These are phyloP conservation scores for Blastobotrys mokoenaii DNA, from an alignment of 805 yeast genomes.

Conservation along the genomic window DNA sequence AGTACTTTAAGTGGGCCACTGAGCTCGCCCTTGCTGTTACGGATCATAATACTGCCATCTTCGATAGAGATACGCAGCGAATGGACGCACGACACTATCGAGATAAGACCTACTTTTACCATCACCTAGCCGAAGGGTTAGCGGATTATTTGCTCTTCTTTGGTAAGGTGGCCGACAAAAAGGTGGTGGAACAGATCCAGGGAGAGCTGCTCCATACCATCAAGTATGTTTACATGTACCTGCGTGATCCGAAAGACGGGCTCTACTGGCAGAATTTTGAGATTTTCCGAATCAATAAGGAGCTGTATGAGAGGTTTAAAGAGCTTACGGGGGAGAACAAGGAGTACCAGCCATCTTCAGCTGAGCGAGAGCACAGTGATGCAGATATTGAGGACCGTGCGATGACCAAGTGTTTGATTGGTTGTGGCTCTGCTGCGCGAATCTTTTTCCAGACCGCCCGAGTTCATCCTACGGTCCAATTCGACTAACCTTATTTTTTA, in stretches of 20 bases:
- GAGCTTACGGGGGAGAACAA: constrained; percentile 49
- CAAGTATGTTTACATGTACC: constrained; percentile 47
- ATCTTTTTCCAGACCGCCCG: constrained; percentile 62
- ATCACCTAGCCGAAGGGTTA: constrained; percentile 56
- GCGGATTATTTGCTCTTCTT: constrained; percentile 53
- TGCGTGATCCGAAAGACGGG: constrained; percentile 50
- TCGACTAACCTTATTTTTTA: not conserved
- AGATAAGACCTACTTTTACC: constrained; percentile 55
- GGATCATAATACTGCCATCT: constrained; percentile 46
- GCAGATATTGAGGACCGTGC: constrained; percentile 30
- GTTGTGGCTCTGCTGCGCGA: constrained; percentile 60
- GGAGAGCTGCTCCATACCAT: constrained; percentile 46
- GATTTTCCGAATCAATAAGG: constrained; percentile 44
- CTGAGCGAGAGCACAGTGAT: constrained; percentile 42
- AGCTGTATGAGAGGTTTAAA: constrained; percentile 43
- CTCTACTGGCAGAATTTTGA: constrained; percentile 53
- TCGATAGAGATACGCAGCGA: constrained; percentile 52
- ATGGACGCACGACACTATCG: constrained; percentile 52
- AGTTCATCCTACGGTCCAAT: constrained; percentile 32
- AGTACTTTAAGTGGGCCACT: constrained; percentile 37
- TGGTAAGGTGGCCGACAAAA: constrained; percentile 32
- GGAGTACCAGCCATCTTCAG: constrained; percentile 39
- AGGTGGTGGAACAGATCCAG: constrained; percentile 25
- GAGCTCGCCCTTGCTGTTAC: constrained; percentile 47
- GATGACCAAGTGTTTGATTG: constrained; percentile 48